These are phyloP conservation scores for Metschnikowia reukaufii DNA, from an alignment of 805 yeast species.

Conservation along the genomic window DNA sequence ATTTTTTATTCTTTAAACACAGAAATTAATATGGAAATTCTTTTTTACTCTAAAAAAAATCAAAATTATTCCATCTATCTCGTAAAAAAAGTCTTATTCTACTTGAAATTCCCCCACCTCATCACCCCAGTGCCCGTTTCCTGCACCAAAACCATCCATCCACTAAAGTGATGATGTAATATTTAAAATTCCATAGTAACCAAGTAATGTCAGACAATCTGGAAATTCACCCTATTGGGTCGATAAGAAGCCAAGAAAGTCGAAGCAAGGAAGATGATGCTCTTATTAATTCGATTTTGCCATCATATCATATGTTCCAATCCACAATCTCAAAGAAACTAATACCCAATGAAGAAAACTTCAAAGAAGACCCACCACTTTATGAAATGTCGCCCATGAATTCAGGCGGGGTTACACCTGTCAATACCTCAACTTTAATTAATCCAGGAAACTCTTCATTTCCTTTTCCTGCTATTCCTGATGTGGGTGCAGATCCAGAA, in stretches of 20 bases:
- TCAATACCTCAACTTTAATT: conserved; percentile 3
- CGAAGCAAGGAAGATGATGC: conserved; percentile 25
- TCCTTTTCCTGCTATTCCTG: conserved; percentile 18
- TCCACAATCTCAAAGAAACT: conserved; percentile 40
- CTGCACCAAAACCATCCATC: conserved; percentile 1
- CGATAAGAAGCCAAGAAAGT: conserved; percentile 11
- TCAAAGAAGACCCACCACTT: conserved; percentile 40
- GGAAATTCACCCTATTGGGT: conserved; percentile 11
- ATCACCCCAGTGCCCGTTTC: not conserved
- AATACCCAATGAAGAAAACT: conserved; percentile 40
- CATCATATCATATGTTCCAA: conserved; percentile 47
- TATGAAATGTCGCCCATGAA: conserved; percentile 26
- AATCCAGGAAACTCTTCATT: conserved; percentile 8
- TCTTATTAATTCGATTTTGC: conserved; percentile 37
- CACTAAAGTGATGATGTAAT: not conserved
- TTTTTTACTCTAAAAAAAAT: too few relatives aligned
- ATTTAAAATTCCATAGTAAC: not conserved
- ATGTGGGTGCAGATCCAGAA: conserved; percentile 5
- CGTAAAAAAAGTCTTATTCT: too few relatives aligned
- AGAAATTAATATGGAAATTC: too few relatives aligned
- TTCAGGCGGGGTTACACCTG: conserved; percentile 21
- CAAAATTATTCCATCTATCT: too few relatives aligned
- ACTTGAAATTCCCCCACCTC: not conserved
- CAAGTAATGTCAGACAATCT: conserved; percentile 9
- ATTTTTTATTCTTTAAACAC: too few relatives aligned